Percentiles rank a stretch among this genome's conserved stretches.
phyloP scores from a whole-genome alignment of 2,329 filamentous ascomycete species.

The Zelopaecilomyces penicillatus region DNA sequence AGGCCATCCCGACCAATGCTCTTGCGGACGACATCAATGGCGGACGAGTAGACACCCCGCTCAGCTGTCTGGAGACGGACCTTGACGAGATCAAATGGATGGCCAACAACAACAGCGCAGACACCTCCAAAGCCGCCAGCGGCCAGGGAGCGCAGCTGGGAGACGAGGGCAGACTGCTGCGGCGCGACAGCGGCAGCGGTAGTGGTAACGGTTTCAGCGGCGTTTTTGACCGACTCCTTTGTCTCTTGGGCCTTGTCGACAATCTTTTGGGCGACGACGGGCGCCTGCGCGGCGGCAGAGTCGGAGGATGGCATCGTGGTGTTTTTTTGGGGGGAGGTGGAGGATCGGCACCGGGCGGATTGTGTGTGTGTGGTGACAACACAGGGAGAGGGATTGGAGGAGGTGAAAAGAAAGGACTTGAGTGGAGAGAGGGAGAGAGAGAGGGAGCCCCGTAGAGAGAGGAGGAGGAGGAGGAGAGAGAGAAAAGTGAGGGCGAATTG shows the following conservation, averaged over 20 bases:
- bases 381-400: neutral
- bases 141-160: conserved; percentile 68
- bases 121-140: conserved; percentile 90
- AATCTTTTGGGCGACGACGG: conserved; percentile 12
- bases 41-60: conserved; percentile 80
- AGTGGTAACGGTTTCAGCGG: conserved; percentile 12
- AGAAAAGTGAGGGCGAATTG: neutral
- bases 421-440: neutral
- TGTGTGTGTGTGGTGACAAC: no score
- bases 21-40: conserved; percentile 85
- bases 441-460: neutral
- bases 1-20: conserved; percentile 82
- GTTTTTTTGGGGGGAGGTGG: neutral
- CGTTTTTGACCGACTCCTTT: conserved; percentile 32
- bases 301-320: conserved; percentile 5
- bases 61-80: conserved; percentile 95
- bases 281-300: conserved; percentile 9
- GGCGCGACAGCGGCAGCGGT: conserved; percentile 17
- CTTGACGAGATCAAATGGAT: conserved; percentile 97
- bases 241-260: conserved; percentile 32
- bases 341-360: neutral
- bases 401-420: neutral
- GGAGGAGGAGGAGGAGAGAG: conserved; percentile 4
- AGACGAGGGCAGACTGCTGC: conserved; percentile 25
- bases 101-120: conserved; percentile 87